Base-by-base conservation (phyloP, 306 rosid genomes). In the Gynostemma pentaphyllum region DNA sequence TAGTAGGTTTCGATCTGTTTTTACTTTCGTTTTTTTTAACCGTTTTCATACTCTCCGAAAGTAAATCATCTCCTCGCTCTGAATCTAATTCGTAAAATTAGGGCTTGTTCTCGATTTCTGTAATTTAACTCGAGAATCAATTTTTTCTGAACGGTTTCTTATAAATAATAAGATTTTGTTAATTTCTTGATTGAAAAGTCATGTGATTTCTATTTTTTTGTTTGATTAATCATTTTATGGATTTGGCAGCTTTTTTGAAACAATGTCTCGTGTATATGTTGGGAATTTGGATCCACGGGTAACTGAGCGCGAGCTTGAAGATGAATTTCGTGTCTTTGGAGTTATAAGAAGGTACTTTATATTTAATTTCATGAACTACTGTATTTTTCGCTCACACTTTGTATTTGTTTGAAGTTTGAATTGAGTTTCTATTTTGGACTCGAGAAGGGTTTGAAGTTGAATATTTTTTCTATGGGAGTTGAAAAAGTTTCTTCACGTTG, bases 211-310 rank as follows among this genome's bases (percentile, higher is more conserved):
- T 32, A 32, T 32, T 32, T 32, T 3, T 3, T 59, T 57, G 29
- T 16, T 13, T 36, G 64, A 57, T 34, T 36, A n/a, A n/a, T n/a
- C n/a, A n/a, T 5, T 60, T 39, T 24, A 0, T 21, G 46, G 44
- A 67, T 54, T 39, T 41, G 5, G 15, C 79, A 85, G 92, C 63
- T 68, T 78, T 46, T 8, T 40, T 15, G 79, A 12, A 32, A 80
- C 64, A 60, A 86, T 94, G 99, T 84, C 99, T 76, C 97, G 99
- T 23, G 96, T 94, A 12, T 94, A 94, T 63, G 94, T 94, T 16
- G 99, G 99, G 62, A 94, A 94, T 69, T 61, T 94, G 69, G 95
- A 88, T 71, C 86, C 96, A 8, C 72, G 99, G 67, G 99, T 94
- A 16, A 67, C 90, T 1, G 99, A 94, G 84, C 84, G 95, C 28